Evolutionary conservation across 2,329 filamentous ascomycete species (phyloP).

Genomic region (Erysiphe pulchra): DNA sequence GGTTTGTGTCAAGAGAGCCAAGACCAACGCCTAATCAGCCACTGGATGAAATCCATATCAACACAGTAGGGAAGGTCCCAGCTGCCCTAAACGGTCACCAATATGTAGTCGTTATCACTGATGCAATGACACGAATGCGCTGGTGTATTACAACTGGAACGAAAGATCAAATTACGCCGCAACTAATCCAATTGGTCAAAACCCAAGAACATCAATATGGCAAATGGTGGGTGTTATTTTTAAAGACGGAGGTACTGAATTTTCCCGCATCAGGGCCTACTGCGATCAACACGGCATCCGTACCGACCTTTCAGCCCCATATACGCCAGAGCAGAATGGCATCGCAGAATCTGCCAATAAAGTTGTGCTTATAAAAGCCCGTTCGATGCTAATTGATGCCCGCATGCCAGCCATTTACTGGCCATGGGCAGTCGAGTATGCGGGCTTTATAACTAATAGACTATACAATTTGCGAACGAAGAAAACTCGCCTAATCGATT

Average conservation of each 20-base stretch:
- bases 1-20: too few relatives aligned
- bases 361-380: neutral
- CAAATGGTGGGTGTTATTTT: neutral
- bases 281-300: neutral
- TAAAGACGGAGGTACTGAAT: neutral
- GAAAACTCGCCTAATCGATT: too few relatives aligned
- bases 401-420: neutral
- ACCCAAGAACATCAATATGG: neutral
- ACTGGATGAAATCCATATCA: too few relatives aligned
- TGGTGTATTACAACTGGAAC: neutral
- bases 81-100: too few relatives aligned
- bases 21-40: too few relatives aligned
- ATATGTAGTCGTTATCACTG: too few relatives aligned
- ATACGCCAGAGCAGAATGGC: neutral
- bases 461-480: neutral
- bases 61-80: too few relatives aligned
- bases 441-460: neutral
- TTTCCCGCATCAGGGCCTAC: neutral
- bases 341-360: neutral
- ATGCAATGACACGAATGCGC: too few relatives aligned
- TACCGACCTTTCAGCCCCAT: neutral
- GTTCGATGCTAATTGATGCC: neutral
- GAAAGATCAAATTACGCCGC: neutral
- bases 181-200: neutral
- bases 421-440: neutral